Conservation (phyloP, 2,329 filamentous ascomycete species). For the Aspergillus brunneoviolaceus region DNA sequence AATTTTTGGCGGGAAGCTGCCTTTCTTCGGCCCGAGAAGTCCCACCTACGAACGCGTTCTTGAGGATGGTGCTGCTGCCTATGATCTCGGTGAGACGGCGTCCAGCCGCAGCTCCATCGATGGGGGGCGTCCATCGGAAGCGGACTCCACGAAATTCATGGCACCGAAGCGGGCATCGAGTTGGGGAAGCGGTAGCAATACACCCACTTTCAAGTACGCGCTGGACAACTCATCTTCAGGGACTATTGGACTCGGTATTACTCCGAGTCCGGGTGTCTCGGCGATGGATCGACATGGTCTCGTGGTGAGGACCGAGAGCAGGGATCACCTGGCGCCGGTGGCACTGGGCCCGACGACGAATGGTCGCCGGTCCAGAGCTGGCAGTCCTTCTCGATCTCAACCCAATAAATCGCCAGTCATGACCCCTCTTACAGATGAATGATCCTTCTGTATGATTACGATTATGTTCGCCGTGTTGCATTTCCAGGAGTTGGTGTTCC, state of each 20-base stretch:
- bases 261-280: constrained; percentile 32
- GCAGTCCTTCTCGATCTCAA: constrained; percentile 49
- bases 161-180: constrained; percentile 48
- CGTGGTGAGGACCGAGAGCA: constrained; percentile 78
- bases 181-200: constrained; percentile 32
- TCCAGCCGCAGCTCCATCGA: constrained; percentile 55
- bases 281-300: constrained; percentile 67
- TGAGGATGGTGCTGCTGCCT: constrained; percentile 73
- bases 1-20: constrained; percentile 60
- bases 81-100: constrained; percentile 71
- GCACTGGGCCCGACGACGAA: constrained; percentile 51
- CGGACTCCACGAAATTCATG: constrained; percentile 53
- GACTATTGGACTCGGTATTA: constrained; percentile 39
- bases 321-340: constrained; percentile 68
- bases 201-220: constrained; percentile 38
- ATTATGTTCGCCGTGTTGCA: constrained; percentile 14
- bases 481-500: constrained; percentile 9
- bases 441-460: constrained; percentile 22
- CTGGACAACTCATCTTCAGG: constrained; percentile 43
- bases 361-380: constrained; percentile 44
- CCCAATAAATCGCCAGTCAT: constrained; percentile 38
- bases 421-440: constrained; percentile 37
- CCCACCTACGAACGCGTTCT: constrained; percentile 77
- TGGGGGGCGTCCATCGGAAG: constrained; percentile 63
- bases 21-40: constrained; percentile 34